Percentiles rank a stretch among this genome's conserved stretches.
Evolutionary conservation across 345 rosid genomes (phyloP).

Genomic region (Pseudoturritis turrita): DNA sequence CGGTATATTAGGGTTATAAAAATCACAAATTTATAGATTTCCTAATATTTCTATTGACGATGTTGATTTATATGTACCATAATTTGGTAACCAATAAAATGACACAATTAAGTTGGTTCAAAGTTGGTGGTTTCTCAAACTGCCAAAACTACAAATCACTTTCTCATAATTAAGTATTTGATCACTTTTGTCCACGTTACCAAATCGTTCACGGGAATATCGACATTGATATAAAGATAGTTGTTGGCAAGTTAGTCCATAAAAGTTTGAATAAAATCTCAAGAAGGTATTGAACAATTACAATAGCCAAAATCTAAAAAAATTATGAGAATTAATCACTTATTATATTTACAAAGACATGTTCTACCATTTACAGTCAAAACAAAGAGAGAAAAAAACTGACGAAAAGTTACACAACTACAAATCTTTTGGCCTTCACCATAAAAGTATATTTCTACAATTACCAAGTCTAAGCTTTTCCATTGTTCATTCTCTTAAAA

Average conservation of each 20-base stretch:
- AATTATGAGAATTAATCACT: constrained; percentile 11
- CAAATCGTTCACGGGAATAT: neutral
- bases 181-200: neutral
- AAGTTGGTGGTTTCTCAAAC: constrained; percentile 9
- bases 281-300: neutral
- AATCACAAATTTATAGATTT: too few species aligned
- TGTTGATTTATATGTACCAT: too few species aligned
- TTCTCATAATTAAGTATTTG: neutral
- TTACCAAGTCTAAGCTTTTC: constrained; percentile 15
- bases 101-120: neutral
- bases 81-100: constrained; percentile 18
- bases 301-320: neutral
- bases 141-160: neutral
- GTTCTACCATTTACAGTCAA: constrained; percentile 27
- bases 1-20: too few species aligned
- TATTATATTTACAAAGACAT: constrained; percentile 23
- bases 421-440: neutral
- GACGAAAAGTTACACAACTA: neutral
- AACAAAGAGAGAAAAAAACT: neutral
- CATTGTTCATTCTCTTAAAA: constrained; percentile 2
- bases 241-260: neutral
- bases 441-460: constrained; percentile 5
- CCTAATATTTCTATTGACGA: too few species aligned
- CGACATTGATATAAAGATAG: neutral
- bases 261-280: too few species aligned